These are phyloP conservation scores for Puccinia triticina DNA, from an alignment of 1,284 basidiomycete genomes.

Conservation along the genomic window DNA sequence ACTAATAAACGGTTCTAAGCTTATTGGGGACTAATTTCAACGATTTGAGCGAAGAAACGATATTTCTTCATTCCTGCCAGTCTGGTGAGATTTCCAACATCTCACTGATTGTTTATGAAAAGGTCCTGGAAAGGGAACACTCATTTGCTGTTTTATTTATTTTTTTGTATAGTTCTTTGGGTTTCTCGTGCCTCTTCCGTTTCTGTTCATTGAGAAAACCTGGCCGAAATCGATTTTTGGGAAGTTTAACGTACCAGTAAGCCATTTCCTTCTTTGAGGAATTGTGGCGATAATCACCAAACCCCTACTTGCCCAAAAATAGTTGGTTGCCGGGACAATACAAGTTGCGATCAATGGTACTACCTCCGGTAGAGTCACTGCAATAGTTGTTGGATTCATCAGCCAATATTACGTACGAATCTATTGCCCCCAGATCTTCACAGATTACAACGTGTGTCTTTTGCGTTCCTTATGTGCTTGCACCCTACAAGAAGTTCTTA, in stretches of 20 bases:
- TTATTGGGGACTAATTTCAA: background rate
- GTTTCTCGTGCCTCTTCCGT: slow-evolving; percentile 43
- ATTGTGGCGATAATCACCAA: background rate
- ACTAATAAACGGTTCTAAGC: background rate
- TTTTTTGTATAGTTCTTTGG: slow-evolving; percentile 33
- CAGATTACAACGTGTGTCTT: slow-evolving; percentile 44
- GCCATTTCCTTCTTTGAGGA: background rate
- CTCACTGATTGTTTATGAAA: background rate
- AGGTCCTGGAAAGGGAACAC: background rate
- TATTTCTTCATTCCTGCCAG: slow-evolving; percentile 49
- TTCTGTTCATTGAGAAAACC: slow-evolving; percentile 28
- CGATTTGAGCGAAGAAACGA: slow-evolving; percentile 23
- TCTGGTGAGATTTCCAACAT: slow-evolving; percentile 17
- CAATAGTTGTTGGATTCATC: slow-evolving; percentile 47
- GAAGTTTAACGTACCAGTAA: slow-evolving; percentile 46
- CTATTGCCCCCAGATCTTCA: slow-evolving; percentile 42
- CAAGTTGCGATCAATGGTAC: slow-evolving; percentile 52
- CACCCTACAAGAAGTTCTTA: no score
- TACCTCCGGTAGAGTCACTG: slow-evolving; percentile 45
- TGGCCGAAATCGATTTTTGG: slow-evolving; percentile 36
- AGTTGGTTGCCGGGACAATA: slow-evolving; percentile 51
- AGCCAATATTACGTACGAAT: slow-evolving; percentile 49
- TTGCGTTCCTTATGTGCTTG: no score
- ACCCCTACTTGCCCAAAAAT: no score
- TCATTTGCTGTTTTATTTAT: background rate